These are phyloP conservation scores for Coccomyxa subellipsoidea DNA, from an alignment of 163 green algal genomes.

Conservation along the genomic window DNA sequence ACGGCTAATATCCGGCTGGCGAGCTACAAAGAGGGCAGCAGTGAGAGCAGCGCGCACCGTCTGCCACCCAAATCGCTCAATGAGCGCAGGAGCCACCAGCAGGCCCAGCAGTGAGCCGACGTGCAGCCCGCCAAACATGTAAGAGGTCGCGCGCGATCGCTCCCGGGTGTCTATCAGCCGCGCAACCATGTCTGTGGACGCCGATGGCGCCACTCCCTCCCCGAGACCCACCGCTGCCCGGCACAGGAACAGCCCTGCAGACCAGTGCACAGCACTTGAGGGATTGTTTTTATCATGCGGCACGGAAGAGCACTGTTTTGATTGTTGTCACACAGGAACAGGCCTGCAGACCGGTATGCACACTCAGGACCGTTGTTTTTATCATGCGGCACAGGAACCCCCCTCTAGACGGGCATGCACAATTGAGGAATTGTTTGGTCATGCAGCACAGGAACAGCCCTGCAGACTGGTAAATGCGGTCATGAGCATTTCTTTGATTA, in stretches of 20 bases:
- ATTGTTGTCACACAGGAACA: too few species aligned
- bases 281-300: too few species aligned
- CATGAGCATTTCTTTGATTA: too few species aligned
- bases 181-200: slow-evolving; percentile 77
- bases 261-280: background rate
- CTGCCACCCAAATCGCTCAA: slow-evolving; percentile 81
- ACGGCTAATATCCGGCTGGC: too few species aligned
- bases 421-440: too few species aligned
- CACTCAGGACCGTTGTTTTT: too few species aligned
- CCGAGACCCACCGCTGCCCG: slow-evolving; percentile 71
- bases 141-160: slow-evolving; percentile 75
- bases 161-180: slow-evolving; percentile 48
- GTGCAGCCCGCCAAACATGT: slow-evolving; percentile 92
- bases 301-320: too few species aligned
- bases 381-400: too few species aligned
- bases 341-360: too few species aligned
- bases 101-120: slow-evolving; percentile 90
- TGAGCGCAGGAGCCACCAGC: slow-evolving; percentile 78
- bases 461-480: too few species aligned
- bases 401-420: too few species aligned
- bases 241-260: slow-evolving; percentile 56
- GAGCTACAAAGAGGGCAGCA: background rate
- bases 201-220: slow-evolving; percentile 70
- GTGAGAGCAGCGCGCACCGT: slow-evolving; percentile 48
- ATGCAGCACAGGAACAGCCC: slow-evolving; percentile 58